Base-by-base conservation (phyloP, 768 basidiomycete genomes). In the Wakefieldia striispora region DNA sequence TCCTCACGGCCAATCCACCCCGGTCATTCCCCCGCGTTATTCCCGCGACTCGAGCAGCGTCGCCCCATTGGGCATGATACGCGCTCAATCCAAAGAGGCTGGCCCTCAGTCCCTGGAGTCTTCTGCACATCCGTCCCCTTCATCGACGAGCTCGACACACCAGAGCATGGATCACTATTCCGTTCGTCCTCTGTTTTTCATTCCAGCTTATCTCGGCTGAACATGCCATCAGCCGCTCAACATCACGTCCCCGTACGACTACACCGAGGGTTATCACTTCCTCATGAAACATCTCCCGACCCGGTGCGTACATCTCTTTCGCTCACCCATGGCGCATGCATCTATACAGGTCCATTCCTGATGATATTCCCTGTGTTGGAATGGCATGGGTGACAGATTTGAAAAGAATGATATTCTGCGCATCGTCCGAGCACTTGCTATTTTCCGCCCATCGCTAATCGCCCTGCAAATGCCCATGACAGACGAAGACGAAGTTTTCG, bases 391-490 rank as follows among this genome's bases (percentile, higher is more conserved):
- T 50, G 51, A 54, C 73, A 94, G 91, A 54, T 97, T 97, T 70
- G 93, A 95, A 69, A 97, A 95, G 75, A 91, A 90, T 68, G 94
- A 97, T 63, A 92, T 95, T 53, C 70, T 98, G 37, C 91, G 93
- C 49, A 86, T 98, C 58, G 94, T 97, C 38, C 86, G 94, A 45
- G 91, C 95, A 24, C 76, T 98, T 47, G 95, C 95, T 17, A 91
- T 95, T 33, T 95, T 93, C 67, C 81, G 95, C 48, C 95, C 95
- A n/a, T 95, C 91, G 50, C 78, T 98, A 48, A 98, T 98, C 61
- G 95, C 95, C 23, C 73, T 98, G 45, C 95, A 97, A 80, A 97
- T 97, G 95, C 93, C 95, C 24, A 75, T 98, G 67, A 89, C 92
- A 16, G 83, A 93, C 49, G 94, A 97, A 60, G 95, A 98, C 71